Evolutionary conservation across 306 rosid species (phyloP).

Genomic region (Gastrolobium bilobum): DNA sequence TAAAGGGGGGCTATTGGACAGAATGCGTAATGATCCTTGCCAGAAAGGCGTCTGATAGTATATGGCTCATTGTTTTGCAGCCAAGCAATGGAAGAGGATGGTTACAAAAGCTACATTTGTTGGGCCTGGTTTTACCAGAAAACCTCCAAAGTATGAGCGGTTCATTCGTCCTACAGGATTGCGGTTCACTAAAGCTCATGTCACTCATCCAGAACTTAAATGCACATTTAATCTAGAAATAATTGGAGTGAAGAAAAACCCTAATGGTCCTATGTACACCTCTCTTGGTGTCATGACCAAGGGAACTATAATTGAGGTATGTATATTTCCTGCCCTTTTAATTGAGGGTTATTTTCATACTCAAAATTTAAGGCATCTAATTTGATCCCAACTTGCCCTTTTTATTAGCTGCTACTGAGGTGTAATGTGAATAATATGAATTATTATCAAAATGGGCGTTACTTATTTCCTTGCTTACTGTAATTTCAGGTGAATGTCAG

Average conservation of each 20-base stretch:
- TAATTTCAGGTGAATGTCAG: conserved; percentile 87
- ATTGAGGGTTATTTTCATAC: conserved; percentile 9
- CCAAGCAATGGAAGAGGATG: conserved; percentile 99
- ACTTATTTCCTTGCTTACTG: conserved; percentile 15
- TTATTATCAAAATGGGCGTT: neutral
- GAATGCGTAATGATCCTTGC: neutral
- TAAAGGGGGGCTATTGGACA: neutral
- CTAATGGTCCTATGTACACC: conserved; percentile 90
- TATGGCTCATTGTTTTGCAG: conserved; percentile 54
- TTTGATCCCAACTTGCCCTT: neutral
- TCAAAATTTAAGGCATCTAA: neutral
- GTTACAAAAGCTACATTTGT: conserved; percentile 95
- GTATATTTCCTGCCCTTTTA: conserved; percentile 1
- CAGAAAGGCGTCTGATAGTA: conserved; percentile 24
- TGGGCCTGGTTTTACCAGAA: conserved; percentile 91
- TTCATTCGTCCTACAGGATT: conserved; percentile 90
- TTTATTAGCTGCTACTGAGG: neutral
- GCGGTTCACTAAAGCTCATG: conserved; percentile 92
- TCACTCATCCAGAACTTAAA: conserved; percentile 96
- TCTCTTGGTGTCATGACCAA: conserved; percentile 91
- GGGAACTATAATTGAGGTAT: conserved; percentile 95
- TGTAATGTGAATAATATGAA: neutral
- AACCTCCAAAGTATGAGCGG: conserved; percentile 95
- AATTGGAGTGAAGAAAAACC: conserved; percentile 94
- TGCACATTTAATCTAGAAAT: conserved; percentile 92